Base-by-base conservation (phyloP, 495 filamentous ascomycete genomes). In the Tuber calosporum region DNA sequence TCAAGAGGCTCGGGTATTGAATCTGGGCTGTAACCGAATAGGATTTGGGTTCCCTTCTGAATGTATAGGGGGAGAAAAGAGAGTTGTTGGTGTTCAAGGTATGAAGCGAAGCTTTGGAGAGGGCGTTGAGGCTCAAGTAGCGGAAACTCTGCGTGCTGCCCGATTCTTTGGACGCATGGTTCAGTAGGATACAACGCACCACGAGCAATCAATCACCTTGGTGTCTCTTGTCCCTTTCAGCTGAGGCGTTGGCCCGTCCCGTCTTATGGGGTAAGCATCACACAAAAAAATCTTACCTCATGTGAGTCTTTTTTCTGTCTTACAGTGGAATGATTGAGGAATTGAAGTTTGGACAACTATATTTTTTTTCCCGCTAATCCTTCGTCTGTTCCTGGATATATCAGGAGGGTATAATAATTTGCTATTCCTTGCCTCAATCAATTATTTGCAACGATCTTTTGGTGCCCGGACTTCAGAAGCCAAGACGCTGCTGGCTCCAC, bases 51-150 rank as follows among this genome's bases (percentile, higher is more conserved):
- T 1, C 40, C 30, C 4, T 38, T 42, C 8, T 17, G 26, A 69
- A 40, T 38, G 37, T 4, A 6, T 38, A 69, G 19, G 43, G 15
- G 62, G 40, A 67, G 62, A 6, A 72, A 42, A 37, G 67, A 62
- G 34, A 48, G 58, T 15, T 20, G 40, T 40, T 76, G 75, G 62
- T 72, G 53, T 62, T 26, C 1, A 58, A 26, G 48, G 48, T 26
- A 58, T 62, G 53, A 26, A 17, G 45, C 11, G 39, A 45, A 45
- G 53, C 40, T 69, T 42, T 62, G 53, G 53, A 34, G 26, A 34
- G 48, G 74, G 66, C 68, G 72, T 75, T 75, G 74, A 72, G 74
- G 74, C 74, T 75, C 72, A 75, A 75, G 43, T 66, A 41, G 72
- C 13, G 26, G 53, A 34, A 34, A 30, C 34, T 34, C 11, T 30